A percentile compares a stretch with the other conserved stretches of the same genome.
phyloP scores from a whole-genome alignment of 1,139 yeast genomes.

The Lodderomyces metapsilosis region DNA sequence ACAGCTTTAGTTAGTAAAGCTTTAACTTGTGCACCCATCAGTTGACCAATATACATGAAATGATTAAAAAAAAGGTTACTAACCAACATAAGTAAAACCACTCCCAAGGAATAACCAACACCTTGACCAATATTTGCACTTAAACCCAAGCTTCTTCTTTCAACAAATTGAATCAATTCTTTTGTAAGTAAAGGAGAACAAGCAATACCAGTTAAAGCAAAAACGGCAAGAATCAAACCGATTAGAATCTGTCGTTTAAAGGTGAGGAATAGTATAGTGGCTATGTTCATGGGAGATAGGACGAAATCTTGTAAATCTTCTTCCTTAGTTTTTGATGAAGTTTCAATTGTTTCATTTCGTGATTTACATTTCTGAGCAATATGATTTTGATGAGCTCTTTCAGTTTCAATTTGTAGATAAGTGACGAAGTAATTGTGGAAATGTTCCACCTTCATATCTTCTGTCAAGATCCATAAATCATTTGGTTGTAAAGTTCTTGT shows the following conservation, averaged over 20 bases:
- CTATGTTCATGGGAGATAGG: slow-evolving; percentile 16
- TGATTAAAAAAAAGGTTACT: slow-evolving; percentile 58
- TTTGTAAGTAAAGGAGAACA: slow-evolving; percentile 30
- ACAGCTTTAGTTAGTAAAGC: slow-evolving; percentile 36
- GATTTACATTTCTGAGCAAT: slow-evolving; percentile 22
- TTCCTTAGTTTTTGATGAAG: slow-evolving; percentile 19
- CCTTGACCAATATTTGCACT: slow-evolving; percentile 28
- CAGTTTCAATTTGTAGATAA: slow-evolving; percentile 36
- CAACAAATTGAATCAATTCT: slow-evolving; percentile 30
- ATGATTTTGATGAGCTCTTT: slow-evolving; percentile 23
- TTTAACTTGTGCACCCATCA: slow-evolving; percentile 40
- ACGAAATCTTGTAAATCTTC: slow-evolving; percentile 28
- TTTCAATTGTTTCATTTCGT: slow-evolving; percentile 25
- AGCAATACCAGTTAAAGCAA: slow-evolving; percentile 19
- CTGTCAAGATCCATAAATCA: slow-evolving; percentile 58
- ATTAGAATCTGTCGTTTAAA: slow-evolving; percentile 26
- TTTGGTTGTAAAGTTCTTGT: slow-evolving; percentile 61
- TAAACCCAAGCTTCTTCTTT: slow-evolving; percentile 22
- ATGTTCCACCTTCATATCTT: slow-evolving; percentile 49
- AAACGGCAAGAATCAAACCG: slow-evolving; percentile 20
- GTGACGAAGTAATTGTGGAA: slow-evolving; percentile 32
- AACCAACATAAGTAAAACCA: slow-evolving; percentile 23
- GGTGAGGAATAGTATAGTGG: slow-evolving; percentile 25
- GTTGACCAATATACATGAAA: slow-evolving; percentile 57
- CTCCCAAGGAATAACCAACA: slow-evolving; percentile 39